A percentile compares a stretch with the other conserved stretches of the same genome.
These are phyloP conservation scores for Ogataea sp. DNA, from an alignment of 805 yeast species.

Conservation along the genomic window DNA sequence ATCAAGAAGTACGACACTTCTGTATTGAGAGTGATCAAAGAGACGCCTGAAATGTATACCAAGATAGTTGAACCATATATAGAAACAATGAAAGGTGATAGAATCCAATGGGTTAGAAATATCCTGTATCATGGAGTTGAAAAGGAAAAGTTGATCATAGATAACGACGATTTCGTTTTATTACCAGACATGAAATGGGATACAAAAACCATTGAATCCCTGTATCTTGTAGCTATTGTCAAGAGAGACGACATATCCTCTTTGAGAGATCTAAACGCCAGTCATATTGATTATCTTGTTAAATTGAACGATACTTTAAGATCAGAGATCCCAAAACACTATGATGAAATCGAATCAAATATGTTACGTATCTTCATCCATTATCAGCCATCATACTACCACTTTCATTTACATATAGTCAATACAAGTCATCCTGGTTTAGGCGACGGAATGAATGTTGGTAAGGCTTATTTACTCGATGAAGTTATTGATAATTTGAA, in stretches of 20 bases:
- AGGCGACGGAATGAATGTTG: constrained; percentile 60
- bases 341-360: constrained; percentile 21
- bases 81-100: constrained; percentile 62
- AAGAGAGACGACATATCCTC: constrained; percentile 61
- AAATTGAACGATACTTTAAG: constrained; percentile 37
- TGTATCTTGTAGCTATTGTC: constrained; percentile 75
- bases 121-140: constrained; percentile 79
- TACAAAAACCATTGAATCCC: constrained; percentile 52
- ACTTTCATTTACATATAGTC: constrained; percentile 88
- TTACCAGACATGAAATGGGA: constrained; percentile 99
- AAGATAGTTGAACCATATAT: constrained; percentile 66
- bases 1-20: constrained; percentile 67
- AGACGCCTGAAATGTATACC: constrained; percentile 73
- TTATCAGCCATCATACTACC: constrained; percentile 94
- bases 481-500: constrained; percentile 70
- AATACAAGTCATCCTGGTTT: constrained; percentile 62
- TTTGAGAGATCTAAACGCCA: constrained; percentile 59
- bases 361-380: constrained; percentile 75
- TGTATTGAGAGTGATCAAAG: constrained; percentile 52
- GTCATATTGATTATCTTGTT: constrained; percentile 53
- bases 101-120: constrained; percentile 86
- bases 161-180: constrained; percentile 63
- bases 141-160: constrained; percentile 67
- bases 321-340: constrained; percentile 38
- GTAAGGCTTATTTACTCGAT: constrained; percentile 76